Base-by-base conservation (phyloP, 257 asterid genomes). In the Coffea eugenioides region DNA sequence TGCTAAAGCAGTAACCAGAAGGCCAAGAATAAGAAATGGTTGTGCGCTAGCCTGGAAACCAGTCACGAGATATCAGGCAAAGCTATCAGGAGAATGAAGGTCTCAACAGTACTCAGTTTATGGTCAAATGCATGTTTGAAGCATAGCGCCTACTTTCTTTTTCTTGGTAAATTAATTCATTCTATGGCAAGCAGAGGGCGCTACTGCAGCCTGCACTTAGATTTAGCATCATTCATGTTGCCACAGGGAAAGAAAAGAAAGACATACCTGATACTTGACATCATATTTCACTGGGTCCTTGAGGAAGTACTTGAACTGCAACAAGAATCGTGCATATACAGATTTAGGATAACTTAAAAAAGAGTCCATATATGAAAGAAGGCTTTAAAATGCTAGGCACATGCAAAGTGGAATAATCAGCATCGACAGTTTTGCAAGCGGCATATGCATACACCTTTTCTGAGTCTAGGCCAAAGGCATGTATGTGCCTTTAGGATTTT, bases 21-120 rank as follows among this genome's bases (percentile, higher is more conserved):
- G 90, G 62, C 98, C 97, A 61, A 95, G 93, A 67, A 95, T 87
- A 75, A 95, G 99, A 84, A 95, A 95, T 18, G 99, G 99, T 77
- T 93, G 99, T 77, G 98, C 99, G 61, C 98, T 92, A 41, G 97
- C 99, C 99, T 95, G 97, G 73, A 82, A 86, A 41, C 27, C 62
- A 41, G 56, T 4, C 23, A 41, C 8, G 54, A 85, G 72, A 27
- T n/a, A 59, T 13, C 0, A 73, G 16, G 69, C 13, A 13, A 39
- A 39, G 39, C 34, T 51, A 45, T 4, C 11, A 51, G 25, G 45
- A 10, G 36, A 25, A 62, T 25, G 0, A 56, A 67, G 79, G 14
- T 61, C 36, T 64, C 56, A 27, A 39, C n/a, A 14, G 6, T 2
- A 45, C 31, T 11, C 12, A 13, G 14, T 59, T 21, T 21, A 20